These are phyloP conservation scores for Eucalyptus microcorys DNA, from an alignment of 345 rosid genomes.

Conservation along the genomic window DNA sequence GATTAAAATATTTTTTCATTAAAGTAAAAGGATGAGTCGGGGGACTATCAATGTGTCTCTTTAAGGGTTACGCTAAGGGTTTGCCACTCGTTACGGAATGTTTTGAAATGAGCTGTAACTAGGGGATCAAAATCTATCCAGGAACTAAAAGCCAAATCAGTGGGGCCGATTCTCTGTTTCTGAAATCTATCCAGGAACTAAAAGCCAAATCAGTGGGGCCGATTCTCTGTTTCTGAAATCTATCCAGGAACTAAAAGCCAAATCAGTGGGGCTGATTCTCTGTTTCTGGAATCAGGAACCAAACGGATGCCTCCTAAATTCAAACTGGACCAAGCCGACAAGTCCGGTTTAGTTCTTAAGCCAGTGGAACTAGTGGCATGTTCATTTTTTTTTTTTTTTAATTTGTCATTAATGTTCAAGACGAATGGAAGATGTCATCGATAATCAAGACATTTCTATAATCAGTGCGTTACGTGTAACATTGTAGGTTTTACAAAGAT, in stretches of 20 bases:
- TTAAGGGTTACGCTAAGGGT: background rate
- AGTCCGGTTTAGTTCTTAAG: background rate
- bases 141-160: no score
- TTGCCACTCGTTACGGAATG: background rate
- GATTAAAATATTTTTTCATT: background rate
- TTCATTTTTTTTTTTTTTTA: no score
- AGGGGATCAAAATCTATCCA: no score
- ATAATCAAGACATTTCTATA: background rate
- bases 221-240: no score
- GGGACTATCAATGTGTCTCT: background rate
- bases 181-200: no score
- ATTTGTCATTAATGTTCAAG: background rate
- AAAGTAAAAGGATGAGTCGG: background rate
- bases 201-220: no score
- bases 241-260: no score
- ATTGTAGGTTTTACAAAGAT: background rate
- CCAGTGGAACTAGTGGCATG: background rate
- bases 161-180: no score
- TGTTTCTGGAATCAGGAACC: background rate
- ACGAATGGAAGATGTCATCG: background rate
- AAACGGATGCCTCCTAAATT: background rate
- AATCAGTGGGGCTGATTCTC: no score
- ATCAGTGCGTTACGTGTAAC: background rate
- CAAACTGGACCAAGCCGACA: no score
- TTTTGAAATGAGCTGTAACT: background rate